phyloP scores from a whole-genome alignment of 768 basidiomycete species.

The Sporobolomyces phaffii region DNA sequence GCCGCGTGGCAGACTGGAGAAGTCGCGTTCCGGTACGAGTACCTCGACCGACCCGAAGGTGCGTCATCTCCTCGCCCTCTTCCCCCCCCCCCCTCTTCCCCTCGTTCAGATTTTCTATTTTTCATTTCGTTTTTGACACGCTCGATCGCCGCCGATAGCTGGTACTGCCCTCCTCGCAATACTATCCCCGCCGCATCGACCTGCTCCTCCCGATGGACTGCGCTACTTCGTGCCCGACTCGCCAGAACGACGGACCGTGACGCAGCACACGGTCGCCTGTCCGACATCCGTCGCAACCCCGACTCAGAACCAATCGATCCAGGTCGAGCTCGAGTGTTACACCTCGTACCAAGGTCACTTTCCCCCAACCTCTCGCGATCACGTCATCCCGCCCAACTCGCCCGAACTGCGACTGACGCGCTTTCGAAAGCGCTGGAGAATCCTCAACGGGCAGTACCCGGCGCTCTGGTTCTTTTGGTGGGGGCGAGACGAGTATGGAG shows the following conservation, averaged over 20 bases:
- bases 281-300: constrained; percentile 3
- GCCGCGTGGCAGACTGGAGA: constrained; percentile 14
- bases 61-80: background rate
- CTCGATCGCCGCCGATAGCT: constrained; percentile 12
- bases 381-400: constrained; percentile 25
- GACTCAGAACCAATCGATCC: background rate
- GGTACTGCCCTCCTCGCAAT: constrained; percentile 38
- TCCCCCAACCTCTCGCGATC: constrained; percentile 15
- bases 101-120: no score
- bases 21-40: constrained; percentile 24
- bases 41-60: constrained; percentile 40
- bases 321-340: constrained; percentile 35
- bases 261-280: constrained; percentile 16
- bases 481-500: constrained; percentile 33
- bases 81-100: background rate
- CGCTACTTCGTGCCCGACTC: constrained; percentile 31
- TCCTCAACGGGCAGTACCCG: constrained; percentile 29
- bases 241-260: constrained; percentile 5
- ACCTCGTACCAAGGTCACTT: constrained; percentile 32
- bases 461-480: constrained; percentile 37
- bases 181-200: constrained; percentile 7
- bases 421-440: constrained; percentile 34
- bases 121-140: no score
- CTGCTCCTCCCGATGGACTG: constrained; percentile 35
- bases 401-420: constrained; percentile 34